Evolutionary conservation across 106 monocot genomes (phyloP).

Genomic region (Dioscorea alata): DNA sequence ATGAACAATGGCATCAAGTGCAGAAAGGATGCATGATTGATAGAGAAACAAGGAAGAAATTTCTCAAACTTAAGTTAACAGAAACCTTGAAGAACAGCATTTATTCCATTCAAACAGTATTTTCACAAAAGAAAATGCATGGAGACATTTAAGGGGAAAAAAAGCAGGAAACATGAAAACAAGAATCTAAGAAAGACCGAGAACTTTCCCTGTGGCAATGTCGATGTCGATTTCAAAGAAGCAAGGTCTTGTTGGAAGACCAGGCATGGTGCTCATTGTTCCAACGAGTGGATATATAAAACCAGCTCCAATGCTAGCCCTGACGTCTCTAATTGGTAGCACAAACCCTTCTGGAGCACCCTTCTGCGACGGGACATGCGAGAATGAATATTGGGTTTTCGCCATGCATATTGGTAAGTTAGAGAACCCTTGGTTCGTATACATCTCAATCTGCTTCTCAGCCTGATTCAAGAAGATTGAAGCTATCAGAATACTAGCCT

Average conservation of each 20-base stretch:
- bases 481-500: not conserved
- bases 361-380: slow-evolving; percentile 70
- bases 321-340: slow-evolving; percentile 85
- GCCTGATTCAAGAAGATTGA: slow-evolving; percentile 31
- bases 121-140: not conserved
- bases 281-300: slow-evolving; percentile 91
- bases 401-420: slow-evolving; percentile 93
- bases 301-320: slow-evolving; percentile 96
- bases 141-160: not conserved
- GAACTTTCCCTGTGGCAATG: slow-evolving; percentile 68
- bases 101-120: not conserved
- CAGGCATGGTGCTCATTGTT: slow-evolving; percentile 97
- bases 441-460: slow-evolving; percentile 92
- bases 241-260: slow-evolving; percentile 95
- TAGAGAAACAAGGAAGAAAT: not conserved
- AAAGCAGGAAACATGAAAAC: not conserved
- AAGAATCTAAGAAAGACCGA: slow-evolving; percentile 65
- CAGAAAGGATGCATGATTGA: too few relatives aligned
- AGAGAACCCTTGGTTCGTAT: slow-evolving; percentile 87
- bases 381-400: slow-evolving; percentile 97
- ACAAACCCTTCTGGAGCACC: slow-evolving; percentile 87
- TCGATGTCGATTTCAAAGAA: slow-evolving; percentile 97
- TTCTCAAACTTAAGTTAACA: not conserved
- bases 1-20: too few relatives aligned
- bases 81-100: not conserved